A percentile compares a stretch with the other conserved stretches of the same genome.
Conservation (phyloP, 2,329 filamentous ascomycete species). For the Paramyrothecium roridum region DNA sequence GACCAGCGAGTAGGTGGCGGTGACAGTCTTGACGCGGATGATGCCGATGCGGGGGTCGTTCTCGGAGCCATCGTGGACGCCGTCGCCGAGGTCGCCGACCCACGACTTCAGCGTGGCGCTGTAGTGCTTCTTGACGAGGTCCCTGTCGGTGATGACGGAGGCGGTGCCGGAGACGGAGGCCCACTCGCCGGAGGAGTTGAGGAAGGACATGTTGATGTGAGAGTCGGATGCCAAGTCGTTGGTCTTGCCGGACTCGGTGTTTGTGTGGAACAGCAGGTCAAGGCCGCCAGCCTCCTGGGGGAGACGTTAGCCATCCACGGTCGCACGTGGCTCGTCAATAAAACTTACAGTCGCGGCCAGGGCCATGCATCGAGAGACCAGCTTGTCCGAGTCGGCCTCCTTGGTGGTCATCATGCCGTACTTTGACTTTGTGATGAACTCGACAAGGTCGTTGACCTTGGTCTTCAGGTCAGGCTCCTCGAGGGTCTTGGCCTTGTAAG, state of each 20-base stretch:
- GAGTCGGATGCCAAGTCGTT: constrained; percentile 71
- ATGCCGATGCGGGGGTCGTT: constrained; percentile 79
- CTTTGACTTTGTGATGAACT: constrained; percentile 71
- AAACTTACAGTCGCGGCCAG: constrained; percentile 67
- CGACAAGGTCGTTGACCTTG: constrained; percentile 71
- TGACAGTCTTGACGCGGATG: constrained; percentile 71
- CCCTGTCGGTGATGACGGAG: constrained; percentile 65
- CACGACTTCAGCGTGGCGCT: constrained; percentile 72
- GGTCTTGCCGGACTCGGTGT: constrained; percentile 86
- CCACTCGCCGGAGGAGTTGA: constrained; percentile 76
- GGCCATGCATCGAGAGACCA: constrained; percentile 85
- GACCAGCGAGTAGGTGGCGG: constrained; percentile 68
- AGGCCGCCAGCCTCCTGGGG: constrained; percentile 72
- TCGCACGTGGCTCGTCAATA: neutral
- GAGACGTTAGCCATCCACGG: neutral
- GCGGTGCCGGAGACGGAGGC: constrained; percentile 78
- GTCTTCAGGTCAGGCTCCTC: constrained; percentile 61
- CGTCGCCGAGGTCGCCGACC: constrained; percentile 82
- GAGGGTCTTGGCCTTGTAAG: constrained; percentile 75
- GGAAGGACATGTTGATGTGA: constrained; percentile 78
- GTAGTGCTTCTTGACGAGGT: constrained; percentile 72
- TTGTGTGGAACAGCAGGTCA: constrained; percentile 87
- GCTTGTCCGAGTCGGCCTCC: constrained; percentile 57
- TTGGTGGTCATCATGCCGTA: constrained; percentile 89
- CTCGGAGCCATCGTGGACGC: constrained; percentile 76